Evolutionary conservation across 176 grass and related monocot genomes (phyloP).

Genomic region (Juncus inflexus): DNA sequence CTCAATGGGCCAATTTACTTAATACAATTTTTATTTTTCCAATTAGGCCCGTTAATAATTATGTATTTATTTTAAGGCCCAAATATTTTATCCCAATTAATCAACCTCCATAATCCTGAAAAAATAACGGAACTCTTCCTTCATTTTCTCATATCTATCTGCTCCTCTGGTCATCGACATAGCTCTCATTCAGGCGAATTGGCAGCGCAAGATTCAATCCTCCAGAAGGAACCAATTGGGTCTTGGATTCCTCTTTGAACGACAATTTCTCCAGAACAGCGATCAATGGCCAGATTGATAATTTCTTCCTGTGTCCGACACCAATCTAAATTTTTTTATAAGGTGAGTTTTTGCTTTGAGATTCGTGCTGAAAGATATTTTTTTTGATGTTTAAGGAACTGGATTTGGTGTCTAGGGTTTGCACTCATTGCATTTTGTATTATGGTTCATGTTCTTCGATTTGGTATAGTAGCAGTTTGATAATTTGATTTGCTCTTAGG

Average conservation of each 20-base stretch:
- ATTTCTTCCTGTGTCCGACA: constrained; percentile 9
- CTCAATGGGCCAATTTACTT: too few species aligned
- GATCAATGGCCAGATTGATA: too few species aligned
- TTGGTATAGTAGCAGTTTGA: too few species aligned
- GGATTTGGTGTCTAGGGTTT: not conserved
- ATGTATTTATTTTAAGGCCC: too few species aligned
- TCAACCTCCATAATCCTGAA: too few species aligned
- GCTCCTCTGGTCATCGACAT: constrained; percentile 9
- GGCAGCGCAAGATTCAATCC: constrained; percentile 40
- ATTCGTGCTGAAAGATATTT: constrained; percentile 2
- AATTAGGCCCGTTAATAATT: too few species aligned
- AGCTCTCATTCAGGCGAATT: constrained; percentile 13
- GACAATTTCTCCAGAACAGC: constrained; percentile 35
- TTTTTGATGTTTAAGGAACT: constrained; percentile 12
- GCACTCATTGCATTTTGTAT: not conserved
- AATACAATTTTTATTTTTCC: too few species aligned
- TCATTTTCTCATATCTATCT: not conserved
- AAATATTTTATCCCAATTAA: not conserved
- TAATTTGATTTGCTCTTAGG: too few species aligned
- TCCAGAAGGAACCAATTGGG: constrained; percentile 63
- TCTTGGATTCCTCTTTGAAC: constrained; percentile 68
- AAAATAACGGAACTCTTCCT: not conserved
- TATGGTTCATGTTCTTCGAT: constrained; percentile 2
- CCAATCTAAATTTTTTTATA: not conserved
- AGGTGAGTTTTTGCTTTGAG: constrained; percentile 7